phyloP scores from a whole-genome alignment of 192 early-diverging fungal genomes.

The Podila minutissima region DNA sequence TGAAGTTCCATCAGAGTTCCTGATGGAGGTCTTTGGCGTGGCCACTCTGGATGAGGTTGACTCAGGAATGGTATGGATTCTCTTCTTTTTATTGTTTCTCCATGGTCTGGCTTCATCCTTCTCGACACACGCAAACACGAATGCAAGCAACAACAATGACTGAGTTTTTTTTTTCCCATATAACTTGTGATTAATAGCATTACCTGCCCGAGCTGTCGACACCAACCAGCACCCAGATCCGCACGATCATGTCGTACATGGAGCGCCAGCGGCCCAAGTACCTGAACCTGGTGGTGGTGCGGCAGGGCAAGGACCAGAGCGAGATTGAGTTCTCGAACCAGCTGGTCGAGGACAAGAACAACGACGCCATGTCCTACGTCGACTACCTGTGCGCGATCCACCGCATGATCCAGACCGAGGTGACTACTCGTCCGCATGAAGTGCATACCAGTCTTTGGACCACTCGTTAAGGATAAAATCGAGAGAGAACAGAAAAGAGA shows the following conservation, averaged over 20 bases:
- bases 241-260: constrained; percentile 56
- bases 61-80: constrained; percentile 62
- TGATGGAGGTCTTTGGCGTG: constrained; percentile 86
- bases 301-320: constrained; percentile 84
- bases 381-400: constrained; percentile 93
- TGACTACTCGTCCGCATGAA: constrained; percentile 51
- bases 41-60: constrained; percentile 76
- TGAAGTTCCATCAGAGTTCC: constrained; percentile 66
- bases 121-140: too few species aligned
- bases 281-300: constrained; percentile 76
- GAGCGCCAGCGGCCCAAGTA: constrained; percentile 72
- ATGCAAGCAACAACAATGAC: neutral
- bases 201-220: constrained; percentile 77
- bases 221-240: constrained; percentile 59
- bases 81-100: neutral
- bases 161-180: neutral
- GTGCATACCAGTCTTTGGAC: constrained; percentile 35
- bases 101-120: neutral
- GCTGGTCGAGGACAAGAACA: constrained; percentile 91
- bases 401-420: constrained; percentile 84
- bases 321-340: constrained; percentile 86
- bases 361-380: constrained; percentile 90
- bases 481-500: neutral
- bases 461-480: constrained; percentile 5
- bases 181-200: constrained; percentile 44